A percentile compares a stretch with the other conserved stretches of the same genome.
These are phyloP conservation scores for Ceratocystis eucalypticola DNA, from an alignment of 2,329 filamentous ascomycete species.

Conservation along the genomic window DNA sequence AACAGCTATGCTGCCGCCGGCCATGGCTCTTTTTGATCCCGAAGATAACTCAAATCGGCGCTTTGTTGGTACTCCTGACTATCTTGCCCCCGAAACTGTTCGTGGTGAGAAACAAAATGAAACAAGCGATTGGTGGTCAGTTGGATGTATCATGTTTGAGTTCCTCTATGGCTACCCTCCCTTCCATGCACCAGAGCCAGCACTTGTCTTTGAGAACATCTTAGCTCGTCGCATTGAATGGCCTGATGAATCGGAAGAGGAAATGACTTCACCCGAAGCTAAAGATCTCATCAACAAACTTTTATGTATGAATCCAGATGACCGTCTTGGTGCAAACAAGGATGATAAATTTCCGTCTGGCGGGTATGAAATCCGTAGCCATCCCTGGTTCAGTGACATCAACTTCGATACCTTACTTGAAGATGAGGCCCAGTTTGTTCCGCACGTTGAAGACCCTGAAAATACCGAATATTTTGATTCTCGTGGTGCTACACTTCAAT, in stretches of 20 bases:
- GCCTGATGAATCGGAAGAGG: slow-evolving; percentile 69
- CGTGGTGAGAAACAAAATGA: slow-evolving; percentile 91
- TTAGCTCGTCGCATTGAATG: slow-evolving; percentile 78
- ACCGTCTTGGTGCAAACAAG: slow-evolving; percentile 73
- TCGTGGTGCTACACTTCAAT: slow-evolving; percentile 78
- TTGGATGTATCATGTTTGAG: slow-evolving; percentile 97
- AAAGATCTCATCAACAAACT: slow-evolving; percentile 91
- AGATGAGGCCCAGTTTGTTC: slow-evolving; percentile 91
- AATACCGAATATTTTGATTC: slow-evolving; percentile 97
- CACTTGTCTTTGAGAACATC: slow-evolving; percentile 95
- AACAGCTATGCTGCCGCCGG: slow-evolving; percentile 64
- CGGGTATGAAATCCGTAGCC: slow-evolving; percentile 78
- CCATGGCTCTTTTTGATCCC: slow-evolving; percentile 89
- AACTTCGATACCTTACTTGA: slow-evolving; percentile 88
- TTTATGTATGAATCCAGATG: slow-evolving; percentile 68
- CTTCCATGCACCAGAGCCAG: slow-evolving; percentile 80
- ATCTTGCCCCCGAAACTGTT: slow-evolving; percentile 92
- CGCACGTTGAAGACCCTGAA: slow-evolving; percentile 81
- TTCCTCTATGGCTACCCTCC: slow-evolving; percentile 88
- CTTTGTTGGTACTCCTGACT: slow-evolving; percentile 95
- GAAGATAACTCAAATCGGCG: slow-evolving; percentile 62
- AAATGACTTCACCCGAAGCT: slow-evolving; percentile 65
- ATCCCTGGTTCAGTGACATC: slow-evolving; percentile 76
- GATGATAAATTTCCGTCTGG: slow-evolving; percentile 72
- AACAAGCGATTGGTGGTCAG: slow-evolving; percentile 98